These are phyloP conservation scores for Amaranthus tricolor DNA, from an alignment of 179 eudicot species.

Conservation along the genomic window DNA sequence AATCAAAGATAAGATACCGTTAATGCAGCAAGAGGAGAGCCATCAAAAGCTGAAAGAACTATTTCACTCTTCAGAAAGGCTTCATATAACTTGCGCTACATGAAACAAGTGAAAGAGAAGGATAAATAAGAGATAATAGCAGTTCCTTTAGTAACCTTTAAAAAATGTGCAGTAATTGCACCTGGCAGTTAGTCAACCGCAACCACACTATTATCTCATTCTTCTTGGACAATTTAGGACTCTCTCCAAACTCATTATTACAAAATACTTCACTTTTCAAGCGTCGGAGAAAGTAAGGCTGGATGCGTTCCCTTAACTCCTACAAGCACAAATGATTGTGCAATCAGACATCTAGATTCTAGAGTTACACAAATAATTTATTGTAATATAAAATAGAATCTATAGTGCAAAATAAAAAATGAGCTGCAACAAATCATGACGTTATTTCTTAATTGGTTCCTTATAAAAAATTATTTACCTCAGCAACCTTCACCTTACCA, in stretches of 20 bases:
- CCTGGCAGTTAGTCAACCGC: conserved; percentile 79
- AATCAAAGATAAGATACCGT: conserved; percentile 56
- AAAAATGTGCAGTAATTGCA: conserved; percentile 18
- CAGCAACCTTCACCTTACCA: not conserved
- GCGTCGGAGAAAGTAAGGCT: conserved; percentile 93
- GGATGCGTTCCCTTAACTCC: conserved; percentile 87
- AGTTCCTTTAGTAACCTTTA: not conserved
- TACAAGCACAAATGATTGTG: conserved; percentile 24
- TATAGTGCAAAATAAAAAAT: not conserved
- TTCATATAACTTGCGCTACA: conserved; percentile 89
- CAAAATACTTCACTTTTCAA: conserved; percentile 82
- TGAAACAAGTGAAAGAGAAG: conserved; percentile 1
- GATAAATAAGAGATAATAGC: not conserved
- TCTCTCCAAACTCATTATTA: conserved; percentile 42
- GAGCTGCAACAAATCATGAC: not conserved
- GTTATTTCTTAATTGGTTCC: not conserved
- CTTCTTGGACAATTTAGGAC: conserved; percentile 70
- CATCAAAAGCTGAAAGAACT: conserved; percentile 96
- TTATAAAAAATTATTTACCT: not conserved
- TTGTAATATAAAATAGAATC: not conserved
- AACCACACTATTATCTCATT: conserved; percentile 95
- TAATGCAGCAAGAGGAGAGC: conserved; percentile 96
- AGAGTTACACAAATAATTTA: not conserved
- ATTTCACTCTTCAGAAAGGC: conserved; percentile 93
- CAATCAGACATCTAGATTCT: not conserved